Base-by-base conservation (phyloP, 768 basidiomycete species). In the Boletellus sp. region DNA sequence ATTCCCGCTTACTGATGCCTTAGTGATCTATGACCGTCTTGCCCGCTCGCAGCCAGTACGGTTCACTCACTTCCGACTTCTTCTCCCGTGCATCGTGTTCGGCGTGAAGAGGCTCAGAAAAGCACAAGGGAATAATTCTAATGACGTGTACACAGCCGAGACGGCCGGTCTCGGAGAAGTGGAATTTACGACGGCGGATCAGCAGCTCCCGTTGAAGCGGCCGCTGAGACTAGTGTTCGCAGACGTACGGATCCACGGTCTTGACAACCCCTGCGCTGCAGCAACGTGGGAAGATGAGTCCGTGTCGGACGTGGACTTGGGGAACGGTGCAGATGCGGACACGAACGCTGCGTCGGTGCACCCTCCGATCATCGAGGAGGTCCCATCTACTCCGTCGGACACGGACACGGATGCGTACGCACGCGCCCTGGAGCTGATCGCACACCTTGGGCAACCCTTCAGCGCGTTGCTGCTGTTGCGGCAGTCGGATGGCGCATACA, bases 391-490 rank as follows among this genome's bases (percentile, higher is more conserved):
- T n/a, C 22, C 32, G 12, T n/a, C 28, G 7, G 45, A 58, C 13
- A 24, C 19, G 12, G 36, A 52, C 12, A 23, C 28, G 7, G 45
- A 58, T 10, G 20, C 19, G 12, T 40, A 52, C 12, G 19, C 7
- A 5, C 42, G 35, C 3, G 55, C 51, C 0, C 19, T 57, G 5
- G 37, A 35, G 35, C 22, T 57, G 40, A 34, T 57, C 3, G 42
- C 35, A 6, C 45, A 42, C 8, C 37, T 57, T 9, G 48, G 42
- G 26, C 48, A 46, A 16, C 40, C 26, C 15, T 57, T 57, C 12
- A 36, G 8, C 0, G 47, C 55, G 0, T 17, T 57, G 11, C 12
- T 57, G 6, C 33, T 57, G 12, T 39, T 45, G 7, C 34, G 20
- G 6, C 45, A 53, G 3, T 9, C 41, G 3, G 17, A 53, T 20